Evolutionary conservation across 202 grass and related monocot species (phyloP).

Genomic region (Miscanthus sacchariflorus): DNA sequence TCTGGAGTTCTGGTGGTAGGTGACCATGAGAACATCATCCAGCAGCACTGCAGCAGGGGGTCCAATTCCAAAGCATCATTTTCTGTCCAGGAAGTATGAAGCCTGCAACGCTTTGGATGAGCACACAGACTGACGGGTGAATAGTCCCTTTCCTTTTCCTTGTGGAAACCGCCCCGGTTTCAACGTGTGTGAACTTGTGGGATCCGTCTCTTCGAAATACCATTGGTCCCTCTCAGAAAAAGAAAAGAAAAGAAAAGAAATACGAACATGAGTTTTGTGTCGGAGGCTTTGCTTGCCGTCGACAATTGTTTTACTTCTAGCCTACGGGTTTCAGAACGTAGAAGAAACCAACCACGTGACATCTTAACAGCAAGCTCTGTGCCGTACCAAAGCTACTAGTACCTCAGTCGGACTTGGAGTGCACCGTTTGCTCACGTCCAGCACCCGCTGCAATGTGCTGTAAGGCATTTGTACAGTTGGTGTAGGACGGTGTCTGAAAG

Average conservation of each 20-base stretch:
- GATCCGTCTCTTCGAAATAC: background rate
- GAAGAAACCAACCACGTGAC: conserved; percentile 39
- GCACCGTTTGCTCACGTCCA: background rate
- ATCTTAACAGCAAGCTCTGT: background rate
- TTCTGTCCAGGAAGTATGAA: conserved; percentile 22
- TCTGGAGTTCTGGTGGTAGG: conserved; percentile 32
- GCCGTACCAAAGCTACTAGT: background rate
- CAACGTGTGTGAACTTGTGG: background rate
- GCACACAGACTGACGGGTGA: background rate
- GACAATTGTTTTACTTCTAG: background rate
- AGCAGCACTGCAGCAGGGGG: background rate
- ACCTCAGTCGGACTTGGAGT: background rate
- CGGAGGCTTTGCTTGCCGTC: conserved; percentile 17
- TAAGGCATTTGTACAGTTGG: background rate
- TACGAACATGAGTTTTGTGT: background rate
- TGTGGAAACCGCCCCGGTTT: conserved; percentile 9
- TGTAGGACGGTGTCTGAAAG: conserved; percentile 6
- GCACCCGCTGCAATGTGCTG: background rate
- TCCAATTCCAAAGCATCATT: conserved; percentile 28
- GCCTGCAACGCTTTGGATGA: background rate
- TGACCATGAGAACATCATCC: conserved; percentile 11
- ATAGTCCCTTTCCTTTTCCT: background rate
- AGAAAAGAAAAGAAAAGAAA: too few species aligned
- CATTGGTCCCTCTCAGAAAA: background rate
- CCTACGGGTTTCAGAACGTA: conserved; percentile 1